Base-by-base conservation (phyloP, 352 stramenopile species). In the Saprolegnia diclina region DNA sequence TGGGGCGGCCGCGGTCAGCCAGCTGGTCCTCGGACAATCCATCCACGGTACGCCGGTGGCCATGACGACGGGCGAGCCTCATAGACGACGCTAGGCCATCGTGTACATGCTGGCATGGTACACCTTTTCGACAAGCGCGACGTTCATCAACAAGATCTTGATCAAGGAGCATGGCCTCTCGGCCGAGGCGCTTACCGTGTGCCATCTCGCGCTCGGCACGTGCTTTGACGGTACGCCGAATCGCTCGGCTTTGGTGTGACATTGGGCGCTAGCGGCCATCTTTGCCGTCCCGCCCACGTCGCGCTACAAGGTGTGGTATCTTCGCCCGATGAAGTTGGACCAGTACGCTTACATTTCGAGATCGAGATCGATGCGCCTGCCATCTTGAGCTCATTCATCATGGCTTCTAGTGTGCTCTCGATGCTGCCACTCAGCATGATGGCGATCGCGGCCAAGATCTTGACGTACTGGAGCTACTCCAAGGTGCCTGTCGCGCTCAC, bases 401-500 rank as follows among this genome's bases (percentile, higher is more conserved):
- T 55, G 16, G 14, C 68, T 26, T 64, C 42, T 18, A 91, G 77
- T 26, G 79, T 93, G 54, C 24, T 91, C 65, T 90, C 76, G 79
- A 89, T 94, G 70, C 54, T 90, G 40, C 87, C 87, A 38, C 75
- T 94, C 54, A 93, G 85, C 74, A 72, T 94, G 52, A 89, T 87
- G 61, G 84, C 85, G 4, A 81, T 94, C n/a, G 73, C 90, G 52
- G 76, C 77, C 68, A 94, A 93, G 67, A 83, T 86, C 65, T 67
- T 94, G 19, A 94, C 87, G 37, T 94, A 94, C 75, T 94, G 87
- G 87, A 94, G 87, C 74, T 94, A 94, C 72, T 84, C 90, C 67
- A 85, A 76, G 35, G 85, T 94, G 52, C 87, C 87, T 4, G 81
- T 94, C 10, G 85, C 87, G 64, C 88, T 94, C 70, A 84, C 85